phyloP scores from a whole-genome alignment of 169 alveolate genomes.

The Plasmodium gonderi region DNA sequence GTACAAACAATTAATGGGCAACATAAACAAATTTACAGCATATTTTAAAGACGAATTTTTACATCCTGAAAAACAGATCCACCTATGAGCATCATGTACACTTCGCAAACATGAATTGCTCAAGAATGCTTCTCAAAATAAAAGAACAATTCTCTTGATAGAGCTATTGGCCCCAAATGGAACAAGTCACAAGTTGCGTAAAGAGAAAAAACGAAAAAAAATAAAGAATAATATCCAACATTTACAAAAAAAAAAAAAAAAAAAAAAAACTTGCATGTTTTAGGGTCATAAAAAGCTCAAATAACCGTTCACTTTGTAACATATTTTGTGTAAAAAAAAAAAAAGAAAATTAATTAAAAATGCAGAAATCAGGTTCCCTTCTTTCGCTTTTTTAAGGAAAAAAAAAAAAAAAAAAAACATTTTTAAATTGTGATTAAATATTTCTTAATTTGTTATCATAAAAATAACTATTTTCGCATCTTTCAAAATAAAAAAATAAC shows the following conservation, averaged over 20 bases:
- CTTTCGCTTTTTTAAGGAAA: not conserved
- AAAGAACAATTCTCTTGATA: not conserved
- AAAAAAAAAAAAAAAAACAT: too few relatives aligned
- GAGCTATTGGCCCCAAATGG: constrained; percentile 7
- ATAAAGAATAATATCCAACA: not conserved
- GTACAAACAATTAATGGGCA: not conserved
- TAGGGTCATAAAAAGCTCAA: constrained; percentile 13
- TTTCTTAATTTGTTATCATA: not conserved
- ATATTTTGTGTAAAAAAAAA: not conserved
- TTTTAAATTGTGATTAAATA: not conserved
- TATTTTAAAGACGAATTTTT: not conserved
- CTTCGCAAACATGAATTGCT: not conserved
- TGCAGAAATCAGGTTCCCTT: not conserved
- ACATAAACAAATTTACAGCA: constrained; percentile 1
- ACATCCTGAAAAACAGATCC: not conserved
- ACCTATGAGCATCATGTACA: not conserved
- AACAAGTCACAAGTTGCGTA: not conserved
- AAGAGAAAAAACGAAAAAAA: not conserved
- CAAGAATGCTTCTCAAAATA: not conserved
- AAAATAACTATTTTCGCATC: not conserved
- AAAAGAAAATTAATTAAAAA: constrained; percentile 18
- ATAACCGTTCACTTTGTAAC: not conserved
- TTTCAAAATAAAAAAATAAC: not conserved
- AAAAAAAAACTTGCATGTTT: not conserved
- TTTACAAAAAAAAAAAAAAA: not conserved